Evolutionary conservation across 2,329 filamentous ascomycete genomes (phyloP).

Genomic region (Cladosporium oxysporum): DNA sequence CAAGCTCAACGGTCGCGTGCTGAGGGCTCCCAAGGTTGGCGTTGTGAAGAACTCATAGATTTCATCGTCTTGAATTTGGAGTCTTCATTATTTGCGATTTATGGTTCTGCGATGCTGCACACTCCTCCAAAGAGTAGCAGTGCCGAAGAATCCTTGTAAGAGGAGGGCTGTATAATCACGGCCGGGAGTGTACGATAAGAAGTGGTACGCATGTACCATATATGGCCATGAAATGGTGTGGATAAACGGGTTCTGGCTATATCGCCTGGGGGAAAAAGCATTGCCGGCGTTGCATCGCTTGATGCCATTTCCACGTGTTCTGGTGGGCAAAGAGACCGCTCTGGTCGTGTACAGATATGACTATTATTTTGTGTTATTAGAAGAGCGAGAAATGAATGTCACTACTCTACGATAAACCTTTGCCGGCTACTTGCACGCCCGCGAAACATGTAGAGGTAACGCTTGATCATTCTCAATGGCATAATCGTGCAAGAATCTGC

Average conservation of each 20-base stretch:
- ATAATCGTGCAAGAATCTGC: not conserved
- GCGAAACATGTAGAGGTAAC: too few relatives aligned
- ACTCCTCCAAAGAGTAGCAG: too few relatives aligned
- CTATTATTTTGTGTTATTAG: constrained; percentile 17
- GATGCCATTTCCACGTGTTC: not conserved
- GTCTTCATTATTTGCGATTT: not conserved
- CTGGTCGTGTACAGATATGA: constrained; percentile 16
- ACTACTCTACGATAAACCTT: constrained; percentile 16
- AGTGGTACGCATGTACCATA: not conserved
- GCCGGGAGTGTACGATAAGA: constrained; percentile 13
- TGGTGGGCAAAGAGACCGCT: constrained; percentile 5
- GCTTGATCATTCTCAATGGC: not conserved
- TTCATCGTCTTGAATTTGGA: not conserved
- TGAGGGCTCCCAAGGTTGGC: constrained; percentile 93
- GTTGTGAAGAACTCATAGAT: constrained; percentile 74
- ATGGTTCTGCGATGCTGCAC: not conserved
- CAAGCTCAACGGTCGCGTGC: constrained; percentile 82
- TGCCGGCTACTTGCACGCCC: too few relatives aligned
- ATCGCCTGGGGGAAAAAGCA: constrained; percentile 4
- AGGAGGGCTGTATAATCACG: not conserved
- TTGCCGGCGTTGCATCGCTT: constrained; percentile 17
- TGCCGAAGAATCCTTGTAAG: not conserved
- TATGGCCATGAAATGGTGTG: constrained; percentile 1
- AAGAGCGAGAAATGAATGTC: constrained; percentile 15
- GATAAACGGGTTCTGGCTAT: constrained; percentile 1